Evolutionary conservation across 2,329 filamentous ascomycete genomes (phyloP).

Genomic region (Mollisia scopiformis): DNA sequence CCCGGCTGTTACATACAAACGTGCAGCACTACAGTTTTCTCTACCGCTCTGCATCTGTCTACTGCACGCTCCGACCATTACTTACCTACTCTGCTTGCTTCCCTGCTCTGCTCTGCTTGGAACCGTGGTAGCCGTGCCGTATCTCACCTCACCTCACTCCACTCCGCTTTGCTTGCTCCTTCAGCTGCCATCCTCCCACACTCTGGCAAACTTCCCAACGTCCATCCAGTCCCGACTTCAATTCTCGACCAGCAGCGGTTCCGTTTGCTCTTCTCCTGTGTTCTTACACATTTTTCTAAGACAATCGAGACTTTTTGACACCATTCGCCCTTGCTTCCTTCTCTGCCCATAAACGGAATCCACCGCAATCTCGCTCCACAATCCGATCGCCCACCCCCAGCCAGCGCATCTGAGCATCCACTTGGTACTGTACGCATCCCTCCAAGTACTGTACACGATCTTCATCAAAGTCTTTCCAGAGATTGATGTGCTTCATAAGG

Average conservation of each 20-base stretch:
- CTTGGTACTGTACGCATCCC: conserved; percentile 31
- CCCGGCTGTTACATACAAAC: conserved; percentile 19
- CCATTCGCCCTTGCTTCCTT: conserved; percentile 32
- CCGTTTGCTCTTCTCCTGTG: not conserved
- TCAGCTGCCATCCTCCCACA: not conserved
- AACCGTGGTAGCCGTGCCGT: no score
- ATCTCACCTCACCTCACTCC: conserved; percentile 13
- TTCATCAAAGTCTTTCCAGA: conserved; percentile 23
- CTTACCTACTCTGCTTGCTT: conserved; percentile 7
- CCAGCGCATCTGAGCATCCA: conserved; percentile 32
- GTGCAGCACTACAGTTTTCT: no score
- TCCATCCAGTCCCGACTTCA: conserved; percentile 14
- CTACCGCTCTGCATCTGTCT: conserved; percentile 15
- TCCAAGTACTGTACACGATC: conserved; percentile 23
- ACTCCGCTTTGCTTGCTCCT: not conserved
- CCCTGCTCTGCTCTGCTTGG: no score
- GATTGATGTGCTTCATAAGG: conserved; percentile 16
- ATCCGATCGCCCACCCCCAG: conserved; percentile 33
- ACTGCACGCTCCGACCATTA: conserved; percentile 11
- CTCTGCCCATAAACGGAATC: conserved; percentile 28
- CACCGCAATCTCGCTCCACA: conserved; percentile 38
- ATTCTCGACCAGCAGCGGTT: not conserved
- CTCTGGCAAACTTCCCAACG: conserved; percentile 4
- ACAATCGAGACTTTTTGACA: conserved; percentile 5
- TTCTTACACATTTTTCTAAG: conserved; percentile 2